Evolutionary conservation across 2,329 filamentous ascomycete genomes (phyloP), one percentile per base, ranked within the genome.

Genomic region (Blastomyces gilchristii): DNA sequence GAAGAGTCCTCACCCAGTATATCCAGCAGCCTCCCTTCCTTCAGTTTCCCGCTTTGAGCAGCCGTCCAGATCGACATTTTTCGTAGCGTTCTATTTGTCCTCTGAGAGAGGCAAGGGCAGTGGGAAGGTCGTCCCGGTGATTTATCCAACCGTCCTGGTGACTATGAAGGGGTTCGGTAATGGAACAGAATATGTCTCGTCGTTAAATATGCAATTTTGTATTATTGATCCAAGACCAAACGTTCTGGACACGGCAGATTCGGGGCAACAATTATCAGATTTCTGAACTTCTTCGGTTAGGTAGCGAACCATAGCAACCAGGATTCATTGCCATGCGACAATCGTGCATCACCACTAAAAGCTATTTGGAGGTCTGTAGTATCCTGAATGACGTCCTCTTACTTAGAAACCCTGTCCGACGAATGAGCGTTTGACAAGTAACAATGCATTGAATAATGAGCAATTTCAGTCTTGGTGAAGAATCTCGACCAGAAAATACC

Each of bases 1-100:
- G n/a, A 41, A 18, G 56, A 22, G 58, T 65, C 62, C 16, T 57
- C 56, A 14, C 64, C 64, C 18, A 60, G 63, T 9, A 65, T 58
- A 22, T 57, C 39, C 22, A 61, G 63, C 8, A 63, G 62, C 18
- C 62, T 58, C 31, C 56, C 64, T 39, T 47, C 22, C 25, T 59
- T 64, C 25, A 56, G 58, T 6, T 62, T 6, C 64, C 64, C 12
- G 62, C 60, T 12, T 60, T 54, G 50, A 34, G 50, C 22, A 54
- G 50, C 50, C 50, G 4, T 54, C 50, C 50, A 54, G n/a, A 54
- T 54, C 50, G 50, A 54, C 50, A 54, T 54, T 28, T 37, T 54
- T 54, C 25, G 25, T 53, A 53, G n/a, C n/a, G 50, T 3, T 28
- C 4, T 45, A 45, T 14, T n/a, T 14, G 50, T 34, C n/a, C 18